Evolutionary conservation across 352 stramenopile genomes (phyloP).

Genomic region (Saprolegnia diclina): DNA sequence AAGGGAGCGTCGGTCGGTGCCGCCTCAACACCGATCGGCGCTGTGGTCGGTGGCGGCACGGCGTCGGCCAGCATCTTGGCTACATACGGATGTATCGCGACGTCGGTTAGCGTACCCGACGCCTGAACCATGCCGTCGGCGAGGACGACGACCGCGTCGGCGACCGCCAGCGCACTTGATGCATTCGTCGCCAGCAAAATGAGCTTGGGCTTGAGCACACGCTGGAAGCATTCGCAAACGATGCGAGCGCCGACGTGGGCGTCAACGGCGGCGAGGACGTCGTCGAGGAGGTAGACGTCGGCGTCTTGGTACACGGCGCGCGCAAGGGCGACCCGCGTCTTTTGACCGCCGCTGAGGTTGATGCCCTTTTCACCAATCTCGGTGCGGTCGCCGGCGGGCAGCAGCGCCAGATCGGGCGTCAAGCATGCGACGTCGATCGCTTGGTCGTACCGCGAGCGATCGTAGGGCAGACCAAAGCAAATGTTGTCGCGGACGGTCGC

Average conservation of each 20-base stretch:
- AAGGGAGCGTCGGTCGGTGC: neutral
- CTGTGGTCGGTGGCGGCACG: neutral
- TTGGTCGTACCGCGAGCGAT: constrained; percentile 44
- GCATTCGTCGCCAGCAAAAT: constrained; percentile 29
- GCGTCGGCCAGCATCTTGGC: neutral
- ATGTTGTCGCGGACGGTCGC: constrained; percentile 73
- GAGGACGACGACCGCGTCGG: constrained; percentile 54
- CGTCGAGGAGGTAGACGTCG: constrained; percentile 28
- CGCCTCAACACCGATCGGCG: neutral
- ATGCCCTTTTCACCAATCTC: constrained; percentile 64
- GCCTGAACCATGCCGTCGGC: constrained; percentile 35
- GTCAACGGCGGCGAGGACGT: constrained; percentile 26
- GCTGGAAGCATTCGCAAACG: constrained; percentile 20
- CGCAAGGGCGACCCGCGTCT: constrained; percentile 59
- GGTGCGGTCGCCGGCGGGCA: constrained; percentile 49
- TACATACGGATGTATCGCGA: neutral
- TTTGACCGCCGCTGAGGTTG: constrained; percentile 45
- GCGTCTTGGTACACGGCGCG: constrained; percentile 41
- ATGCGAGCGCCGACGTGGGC: constrained; percentile 26
- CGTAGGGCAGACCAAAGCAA: constrained; percentile 49
- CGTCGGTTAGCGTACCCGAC: neutral
- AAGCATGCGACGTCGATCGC: constrained; percentile 60
- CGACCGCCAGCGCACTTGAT: constrained; percentile 47
- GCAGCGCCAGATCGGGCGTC: constrained; percentile 40
- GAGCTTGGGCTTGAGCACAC: constrained; percentile 18